Evolutionary conservation across 805 yeast species (phyloP).

Genomic region (Ogataea corticis): DNA sequence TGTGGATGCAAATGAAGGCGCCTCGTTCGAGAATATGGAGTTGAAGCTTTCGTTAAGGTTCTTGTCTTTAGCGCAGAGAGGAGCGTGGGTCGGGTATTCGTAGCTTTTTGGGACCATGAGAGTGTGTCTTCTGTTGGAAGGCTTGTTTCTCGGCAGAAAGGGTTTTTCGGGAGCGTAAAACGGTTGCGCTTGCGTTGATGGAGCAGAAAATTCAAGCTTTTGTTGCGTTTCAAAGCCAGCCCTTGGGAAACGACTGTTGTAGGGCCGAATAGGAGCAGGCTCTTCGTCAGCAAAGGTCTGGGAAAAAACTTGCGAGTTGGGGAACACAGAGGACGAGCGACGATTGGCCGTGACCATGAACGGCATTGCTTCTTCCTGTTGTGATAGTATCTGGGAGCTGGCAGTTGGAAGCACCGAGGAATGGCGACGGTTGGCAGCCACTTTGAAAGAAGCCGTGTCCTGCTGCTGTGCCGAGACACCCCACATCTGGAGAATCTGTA

Average conservation of each 20-base stretch:
- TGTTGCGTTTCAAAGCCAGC: too few relatives aligned
- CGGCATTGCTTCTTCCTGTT: background rate
- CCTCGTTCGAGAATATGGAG: background rate
- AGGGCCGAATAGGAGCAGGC: background rate
- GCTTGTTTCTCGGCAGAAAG: background rate
- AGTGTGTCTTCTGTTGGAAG: slow-evolving; percentile 3
- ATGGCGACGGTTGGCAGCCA: background rate
- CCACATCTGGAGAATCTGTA: slow-evolving; percentile 17
- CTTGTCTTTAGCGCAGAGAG: background rate
- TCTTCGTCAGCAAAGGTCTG: background rate
- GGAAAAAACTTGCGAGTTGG: background rate
- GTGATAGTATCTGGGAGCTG: slow-evolving; percentile 2
- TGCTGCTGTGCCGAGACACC: slow-evolving; percentile 17
- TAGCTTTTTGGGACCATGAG: background rate
- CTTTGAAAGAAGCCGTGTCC: background rate
- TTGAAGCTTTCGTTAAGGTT: background rate
- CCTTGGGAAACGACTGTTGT: too few relatives aligned
- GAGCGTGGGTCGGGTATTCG: background rate
- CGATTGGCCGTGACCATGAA: too few relatives aligned
- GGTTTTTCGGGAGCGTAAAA: background rate
- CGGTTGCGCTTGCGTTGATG: background rate
- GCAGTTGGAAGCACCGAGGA: slow-evolving; percentile 1
- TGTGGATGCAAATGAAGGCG: background rate
- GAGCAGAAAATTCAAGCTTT: background rate
- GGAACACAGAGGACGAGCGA: too few relatives aligned